Evolutionary conservation across 192 early-diverging fungal species (phyloP), one percentile per base, ranked within the genome.

Genomic region (Lobosporangium transversale): DNA sequence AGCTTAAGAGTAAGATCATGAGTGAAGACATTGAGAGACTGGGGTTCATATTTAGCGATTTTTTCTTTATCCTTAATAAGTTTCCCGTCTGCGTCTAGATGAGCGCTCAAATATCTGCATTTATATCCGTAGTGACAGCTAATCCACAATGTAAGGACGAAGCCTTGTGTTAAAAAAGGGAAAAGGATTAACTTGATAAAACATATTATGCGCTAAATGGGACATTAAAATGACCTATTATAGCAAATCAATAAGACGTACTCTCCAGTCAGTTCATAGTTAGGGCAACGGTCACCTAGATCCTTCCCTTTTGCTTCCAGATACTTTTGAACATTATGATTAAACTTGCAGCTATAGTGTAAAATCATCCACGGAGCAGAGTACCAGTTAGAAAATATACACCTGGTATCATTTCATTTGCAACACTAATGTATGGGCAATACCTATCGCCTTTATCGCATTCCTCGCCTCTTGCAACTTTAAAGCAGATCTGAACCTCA

Each of bases 251-350:
- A n/a, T n/a, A n/a, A 11, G 17, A 87, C 80, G 68, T 91, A 95
- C 74, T 79, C 71, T 78, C 96, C 96, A 79, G 82, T 93, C 9
- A 76, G 42, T 2, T 91, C 89, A 78, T 91, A 93, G 15, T 88
- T 70, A 8, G 83, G 82, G 68, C 97, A 99, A 8, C 45, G 57
- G 6, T 79, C 62, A 0, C 91, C 94, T 6, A 99, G 53, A 75
- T 99, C 95, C 9, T 85, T 78, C 11, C 73, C 87, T 61, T 95
- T 97, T n/a, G 73, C 43, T 0, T 75, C 83, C 36, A 98, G 45
- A 57, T 92, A 99, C 18, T 66, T 84, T 7, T 79, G 75, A 2
- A 95, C 58, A 66, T 98, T 94, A 82, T 99, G 97, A 47, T 82
- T 89, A 47, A 83, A 92, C 60, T 83, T 86, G 81, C 97, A 98